Conservation (phyloP, 2,329 filamentous ascomycete genomes). For the Monascus ruber region DNA sequence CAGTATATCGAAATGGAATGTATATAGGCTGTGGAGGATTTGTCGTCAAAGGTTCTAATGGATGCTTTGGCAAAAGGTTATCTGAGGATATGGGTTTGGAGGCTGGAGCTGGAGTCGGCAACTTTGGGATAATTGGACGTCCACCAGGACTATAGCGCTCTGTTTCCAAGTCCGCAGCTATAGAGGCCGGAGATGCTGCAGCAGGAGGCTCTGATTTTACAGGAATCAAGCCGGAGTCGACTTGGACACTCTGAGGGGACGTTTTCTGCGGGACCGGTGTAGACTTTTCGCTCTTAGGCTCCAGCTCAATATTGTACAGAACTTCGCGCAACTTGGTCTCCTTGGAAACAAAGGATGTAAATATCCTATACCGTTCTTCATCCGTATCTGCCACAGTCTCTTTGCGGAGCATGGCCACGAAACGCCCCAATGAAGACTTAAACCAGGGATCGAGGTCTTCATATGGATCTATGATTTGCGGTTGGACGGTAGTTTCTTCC, state of each 20-base stretch:
- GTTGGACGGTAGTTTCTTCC: constrained; percentile 2
- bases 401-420: constrained; percentile 43
- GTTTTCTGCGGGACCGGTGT: neutral
- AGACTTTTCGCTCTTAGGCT: constrained; percentile 14
- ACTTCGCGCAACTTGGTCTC: constrained; percentile 38
- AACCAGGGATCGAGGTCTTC: constrained; percentile 47
- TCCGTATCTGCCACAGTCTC: constrained; percentile 39
- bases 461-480: constrained; percentile 32
- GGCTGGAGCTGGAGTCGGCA: constrained; percentile 9
- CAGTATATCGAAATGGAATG: constrained; percentile 34
- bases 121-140: constrained; percentile 33
- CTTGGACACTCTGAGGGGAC: neutral
- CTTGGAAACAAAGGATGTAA: constrained; percentile 39
- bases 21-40: constrained; percentile 33
- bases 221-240: too few species aligned
- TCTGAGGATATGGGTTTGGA: constrained; percentile 16
- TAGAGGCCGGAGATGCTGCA: neutral
- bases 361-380: constrained; percentile 42
- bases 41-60: constrained; percentile 18
- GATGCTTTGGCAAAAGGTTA: constrained; percentile 9
- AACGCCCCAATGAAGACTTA: constrained; percentile 44
- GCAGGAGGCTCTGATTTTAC: neutral
- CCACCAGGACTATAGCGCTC: constrained; percentile 43
- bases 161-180: constrained; percentile 12
- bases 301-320: constrained; percentile 38